Conservation (phyloP, 306 rosid species). For the Carpinus viminea region DNA sequence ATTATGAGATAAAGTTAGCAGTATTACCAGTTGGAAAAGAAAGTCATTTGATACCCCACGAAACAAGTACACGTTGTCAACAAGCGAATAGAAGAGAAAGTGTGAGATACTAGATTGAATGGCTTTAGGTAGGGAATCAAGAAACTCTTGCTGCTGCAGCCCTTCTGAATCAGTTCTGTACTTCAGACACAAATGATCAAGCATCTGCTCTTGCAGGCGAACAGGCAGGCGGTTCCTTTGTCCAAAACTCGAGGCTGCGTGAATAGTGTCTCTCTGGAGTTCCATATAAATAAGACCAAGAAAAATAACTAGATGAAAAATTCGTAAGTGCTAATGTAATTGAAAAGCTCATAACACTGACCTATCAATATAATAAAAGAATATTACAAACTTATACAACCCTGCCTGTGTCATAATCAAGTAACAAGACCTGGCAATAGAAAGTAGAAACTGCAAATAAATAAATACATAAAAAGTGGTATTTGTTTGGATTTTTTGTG, state of each 20-base stretch:
- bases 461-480: background rate
- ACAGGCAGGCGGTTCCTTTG: constrained; percentile 61
- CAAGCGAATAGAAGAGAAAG: constrained; percentile 58
- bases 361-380: background rate
- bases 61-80: constrained; percentile 66
- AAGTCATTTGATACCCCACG: constrained; percentile 69
- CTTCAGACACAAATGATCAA: constrained; percentile 73
- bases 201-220: constrained; percentile 79
- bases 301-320: background rate
- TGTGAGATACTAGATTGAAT: constrained; percentile 68
- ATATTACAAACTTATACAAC: background rate
- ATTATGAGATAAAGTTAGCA: background rate
- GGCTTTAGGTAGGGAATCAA: constrained; percentile 81
- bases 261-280: constrained; percentile 67
- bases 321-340: constrained; percentile 4
- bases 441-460: background rate
- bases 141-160: constrained; percentile 77
- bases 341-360: background rate
- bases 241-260: constrained; percentile 67
- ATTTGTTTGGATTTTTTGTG: background rate
- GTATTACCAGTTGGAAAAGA: constrained; percentile 77
- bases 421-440: background rate
- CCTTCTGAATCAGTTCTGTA: constrained; percentile 80
- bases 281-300: constrained; percentile 20
- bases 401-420: background rate